Conservation (phyloP, 2,329 filamentous ascomycete genomes). For the Penicillium sp. region DNA sequence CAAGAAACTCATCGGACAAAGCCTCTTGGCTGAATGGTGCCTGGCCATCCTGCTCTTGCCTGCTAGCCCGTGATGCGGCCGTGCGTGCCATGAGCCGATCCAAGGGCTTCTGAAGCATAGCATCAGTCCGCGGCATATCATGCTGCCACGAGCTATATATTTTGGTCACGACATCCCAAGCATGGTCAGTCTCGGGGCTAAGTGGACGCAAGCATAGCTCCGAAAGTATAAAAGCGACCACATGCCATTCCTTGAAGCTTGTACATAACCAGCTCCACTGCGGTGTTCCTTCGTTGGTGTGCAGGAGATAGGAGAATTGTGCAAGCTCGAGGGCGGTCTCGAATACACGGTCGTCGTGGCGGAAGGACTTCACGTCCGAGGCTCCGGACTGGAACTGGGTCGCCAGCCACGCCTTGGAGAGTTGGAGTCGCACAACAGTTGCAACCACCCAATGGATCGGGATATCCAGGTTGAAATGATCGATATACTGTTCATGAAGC, state of each 20-base stretch:
- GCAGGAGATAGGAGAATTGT: slow-evolving; percentile 54
- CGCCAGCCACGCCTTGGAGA: slow-evolving; percentile 58
- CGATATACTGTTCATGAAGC: slow-evolving; percentile 18
- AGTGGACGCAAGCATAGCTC: slow-evolving; percentile 40
- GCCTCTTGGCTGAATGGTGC: neutral
- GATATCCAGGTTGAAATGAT: slow-evolving; percentile 32
- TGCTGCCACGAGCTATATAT: slow-evolving; percentile 16
- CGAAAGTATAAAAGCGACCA: slow-evolving; percentile 47
- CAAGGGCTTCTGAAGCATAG: slow-evolving; percentile 13
- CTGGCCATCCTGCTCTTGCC: neutral
- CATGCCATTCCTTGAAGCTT: slow-evolving; percentile 51
- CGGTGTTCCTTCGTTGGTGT: slow-evolving; percentile 47
- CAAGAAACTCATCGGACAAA: neutral
- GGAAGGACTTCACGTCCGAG: neutral
- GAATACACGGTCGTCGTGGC: slow-evolving; percentile 50
- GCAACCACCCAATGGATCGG: slow-evolving; percentile 54
- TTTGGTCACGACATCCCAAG: slow-evolving; percentile 20
- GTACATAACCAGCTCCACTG: slow-evolving; percentile 52
- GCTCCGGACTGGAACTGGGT: slow-evolving; percentile 8
- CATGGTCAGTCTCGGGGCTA: slow-evolving; percentile 15
- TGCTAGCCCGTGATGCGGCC: neutral
- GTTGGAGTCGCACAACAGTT: slow-evolving; percentile 55
- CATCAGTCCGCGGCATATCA: slow-evolving; percentile 1
- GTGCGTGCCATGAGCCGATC: slow-evolving; percentile 15
- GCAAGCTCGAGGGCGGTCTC: slow-evolving; percentile 57